phyloP scores from a whole-genome alignment of 345 rosid genomes.

The Chamaenerion angustifolium region DNA sequence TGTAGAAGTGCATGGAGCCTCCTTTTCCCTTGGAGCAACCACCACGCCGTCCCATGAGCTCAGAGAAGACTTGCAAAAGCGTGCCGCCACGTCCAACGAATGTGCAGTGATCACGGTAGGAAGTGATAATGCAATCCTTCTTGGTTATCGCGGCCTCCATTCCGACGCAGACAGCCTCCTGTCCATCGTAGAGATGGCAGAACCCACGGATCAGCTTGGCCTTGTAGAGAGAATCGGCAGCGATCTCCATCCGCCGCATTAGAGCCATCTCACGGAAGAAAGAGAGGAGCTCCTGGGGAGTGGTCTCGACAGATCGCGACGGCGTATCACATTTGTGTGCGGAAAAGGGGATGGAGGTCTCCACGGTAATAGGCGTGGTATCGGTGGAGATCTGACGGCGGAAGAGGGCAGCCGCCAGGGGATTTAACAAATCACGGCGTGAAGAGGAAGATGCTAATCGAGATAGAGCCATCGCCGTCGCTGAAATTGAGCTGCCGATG shows the following conservation, averaged over 20 bases:
- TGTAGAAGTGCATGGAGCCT: conserved; percentile 96
- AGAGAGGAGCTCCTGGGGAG: conserved; percentile 39
- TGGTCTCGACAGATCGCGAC: conserved; percentile 66
- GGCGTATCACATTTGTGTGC: conserved; percentile 79
- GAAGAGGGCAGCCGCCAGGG: conserved; percentile 22
- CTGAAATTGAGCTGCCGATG: no score
- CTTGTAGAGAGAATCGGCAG: conserved; percentile 94
- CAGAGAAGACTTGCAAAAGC: conserved; percentile 54
- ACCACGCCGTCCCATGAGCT: conserved; percentile 84
- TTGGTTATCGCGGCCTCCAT: conserved; percentile 96
- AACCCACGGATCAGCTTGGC: conserved; percentile 94
- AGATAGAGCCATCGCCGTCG: conserved; percentile 47
- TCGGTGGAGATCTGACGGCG: conserved; percentile 65
- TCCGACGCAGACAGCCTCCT: conserved; percentile 85
- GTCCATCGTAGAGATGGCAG: conserved; percentile 95
- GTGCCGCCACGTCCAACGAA: conserved; percentile 87
- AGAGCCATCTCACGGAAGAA: conserved; percentile 75
- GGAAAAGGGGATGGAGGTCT: conserved; percentile 84
- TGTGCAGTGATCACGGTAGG: conserved; percentile 86
- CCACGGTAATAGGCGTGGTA: conserved; percentile 56
- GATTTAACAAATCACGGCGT: conserved; percentile 24
- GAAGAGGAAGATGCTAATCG: conserved; percentile 26
- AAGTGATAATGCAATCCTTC: conserved; percentile 72
- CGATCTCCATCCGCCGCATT: conserved; percentile 97
- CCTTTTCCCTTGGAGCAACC: conserved; percentile 94